A percentile compares a stretch with the other conserved stretches of the same genome.
phyloP scores from a whole-genome alignment of 2,329 filamentous ascomycete genomes.

The Claviceps sp. region DNA sequence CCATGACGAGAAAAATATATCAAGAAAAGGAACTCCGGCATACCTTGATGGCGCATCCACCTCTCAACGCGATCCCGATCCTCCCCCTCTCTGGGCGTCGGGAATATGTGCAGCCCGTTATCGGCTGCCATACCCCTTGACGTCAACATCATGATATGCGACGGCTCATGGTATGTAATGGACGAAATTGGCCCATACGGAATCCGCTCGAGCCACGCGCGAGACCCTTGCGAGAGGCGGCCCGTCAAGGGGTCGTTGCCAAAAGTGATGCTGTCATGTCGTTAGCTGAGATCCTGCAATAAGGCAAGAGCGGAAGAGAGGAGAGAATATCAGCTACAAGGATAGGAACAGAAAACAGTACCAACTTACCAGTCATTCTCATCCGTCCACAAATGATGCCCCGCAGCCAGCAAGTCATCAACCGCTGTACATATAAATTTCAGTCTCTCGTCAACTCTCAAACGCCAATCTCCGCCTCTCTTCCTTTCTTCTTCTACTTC shows the following conservation, averaged over 20 bases:
- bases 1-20: neutral
- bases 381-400: slow-evolving; percentile 30
- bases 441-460: neutral
- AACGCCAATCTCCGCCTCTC: too few relatives aligned
- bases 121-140: slow-evolving; percentile 20
- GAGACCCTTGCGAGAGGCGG: neutral
- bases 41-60: slow-evolving; percentile 27
- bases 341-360: neutral
- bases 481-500: too few relatives aligned
- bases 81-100: slow-evolving; percentile 17
- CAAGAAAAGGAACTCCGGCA: neutral
- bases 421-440: slow-evolving; percentile 14
- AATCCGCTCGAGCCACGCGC: slow-evolving; percentile 22
- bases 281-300: neutral
- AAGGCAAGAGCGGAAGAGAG: neutral
- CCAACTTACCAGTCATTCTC: slow-evolving; percentile 23
- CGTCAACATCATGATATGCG: slow-evolving; percentile 29
- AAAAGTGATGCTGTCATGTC: slow-evolving; percentile 6
- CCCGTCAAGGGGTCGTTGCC: slow-evolving; percentile 2
- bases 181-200: slow-evolving; percentile 28
- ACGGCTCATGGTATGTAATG: slow-evolving; percentile 31
- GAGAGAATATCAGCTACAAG: neutral
- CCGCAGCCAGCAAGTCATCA: slow-evolving; percentile 22
- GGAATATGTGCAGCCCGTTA: slow-evolving; percentile 25
- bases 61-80: slow-evolving; percentile 13